Percentiles rank a stretch among this genome's conserved stretches.
Conservation (phyloP, 441 rosid species). For the Hypseocharis bilobata region DNA sequence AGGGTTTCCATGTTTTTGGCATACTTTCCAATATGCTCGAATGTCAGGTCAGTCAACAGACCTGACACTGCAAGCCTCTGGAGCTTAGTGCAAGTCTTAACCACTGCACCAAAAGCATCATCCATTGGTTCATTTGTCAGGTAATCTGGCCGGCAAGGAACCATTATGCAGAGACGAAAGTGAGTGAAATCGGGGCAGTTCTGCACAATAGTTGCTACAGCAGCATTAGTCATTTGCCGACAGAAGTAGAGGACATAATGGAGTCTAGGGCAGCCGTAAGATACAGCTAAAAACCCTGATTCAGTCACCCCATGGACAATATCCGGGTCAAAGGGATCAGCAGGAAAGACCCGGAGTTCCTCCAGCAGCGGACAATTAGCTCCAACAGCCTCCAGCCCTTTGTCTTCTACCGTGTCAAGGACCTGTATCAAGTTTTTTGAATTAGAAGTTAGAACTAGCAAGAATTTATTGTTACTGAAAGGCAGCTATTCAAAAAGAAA, state of each 20-base stretch:
- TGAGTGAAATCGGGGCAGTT: slow-evolving; percentile 67
- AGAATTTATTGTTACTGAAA: background rate
- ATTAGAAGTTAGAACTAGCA: slow-evolving; percentile 1
- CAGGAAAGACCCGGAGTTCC: slow-evolving; percentile 67
- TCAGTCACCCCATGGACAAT: slow-evolving; percentile 46
- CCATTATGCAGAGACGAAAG: slow-evolving; percentile 67
- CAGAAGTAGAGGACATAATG: slow-evolving; percentile 62
- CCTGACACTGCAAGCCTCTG: slow-evolving; percentile 62
- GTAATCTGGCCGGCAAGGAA: slow-evolving; percentile 52
- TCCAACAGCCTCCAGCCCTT: slow-evolving; percentile 56
- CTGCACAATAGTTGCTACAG: slow-evolving; percentile 44
- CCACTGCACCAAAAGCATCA: slow-evolving; percentile 65
- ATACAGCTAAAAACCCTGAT: slow-evolving; percentile 53
- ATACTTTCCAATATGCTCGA: slow-evolving; percentile 48
- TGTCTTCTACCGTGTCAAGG: slow-evolving; percentile 55
- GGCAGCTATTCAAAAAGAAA: no score
- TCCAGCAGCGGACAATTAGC: slow-evolving; percentile 46
- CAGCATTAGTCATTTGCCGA: slow-evolving; percentile 61
- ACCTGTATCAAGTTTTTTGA: slow-evolving; percentile 36
- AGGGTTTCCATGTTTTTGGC: slow-evolving; percentile 63
- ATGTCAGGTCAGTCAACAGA: slow-evolving; percentile 50
- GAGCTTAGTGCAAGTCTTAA: slow-evolving; percentile 53
- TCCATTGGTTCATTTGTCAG: slow-evolving; percentile 53
- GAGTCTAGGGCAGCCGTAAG: slow-evolving; percentile 50
- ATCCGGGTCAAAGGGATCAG: slow-evolving; percentile 52